phyloP scores from a whole-genome alignment of 495 filamentous ascomycete species.

The Daldinia childiae region DNA sequence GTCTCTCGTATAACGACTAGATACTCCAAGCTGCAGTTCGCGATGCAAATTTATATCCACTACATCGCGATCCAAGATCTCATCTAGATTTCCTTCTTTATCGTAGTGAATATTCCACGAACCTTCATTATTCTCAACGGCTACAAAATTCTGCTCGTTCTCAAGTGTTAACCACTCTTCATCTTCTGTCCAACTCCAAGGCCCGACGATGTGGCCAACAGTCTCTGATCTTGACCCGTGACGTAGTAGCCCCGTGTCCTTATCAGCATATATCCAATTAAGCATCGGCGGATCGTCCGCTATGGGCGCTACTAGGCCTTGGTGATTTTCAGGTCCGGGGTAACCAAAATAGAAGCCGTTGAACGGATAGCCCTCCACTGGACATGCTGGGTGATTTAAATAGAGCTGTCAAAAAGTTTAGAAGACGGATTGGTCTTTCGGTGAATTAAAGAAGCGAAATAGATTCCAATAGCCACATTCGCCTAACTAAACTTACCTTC shows the following conservation, averaged over 20 bases:
- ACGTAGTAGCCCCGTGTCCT: conserved; percentile 63
- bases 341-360: conserved; percentile 69
- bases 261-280: conserved; percentile 72
- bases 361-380: conserved; percentile 62
- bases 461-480: neutral
- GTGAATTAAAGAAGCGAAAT: neutral
- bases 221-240: conserved; percentile 62
- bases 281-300: conserved; percentile 68
- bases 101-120: conserved; percentile 59
- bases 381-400: conserved; percentile 56
- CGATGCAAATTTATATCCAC: conserved; percentile 48
- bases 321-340: conserved; percentile 63
- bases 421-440: neutral
- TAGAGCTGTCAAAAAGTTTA: conserved; percentile 49
- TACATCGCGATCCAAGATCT: conserved; percentile 41
- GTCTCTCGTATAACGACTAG: conserved; percentile 42
- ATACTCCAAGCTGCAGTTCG: conserved; percentile 48
- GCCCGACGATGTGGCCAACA: conserved; percentile 61
- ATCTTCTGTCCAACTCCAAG: conserved; percentile 66
- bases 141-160: conserved; percentile 52
- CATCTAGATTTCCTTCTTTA: conserved; percentile 48
- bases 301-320: conserved; percentile 67
- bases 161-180: conserved; percentile 65
- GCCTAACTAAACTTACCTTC: conserved; percentile 47
- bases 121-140: conserved; percentile 54